Evolutionary conservation across 768 basidiomycete genomes (phyloP).

Genomic region (Phaeotremella skinneri): DNA sequence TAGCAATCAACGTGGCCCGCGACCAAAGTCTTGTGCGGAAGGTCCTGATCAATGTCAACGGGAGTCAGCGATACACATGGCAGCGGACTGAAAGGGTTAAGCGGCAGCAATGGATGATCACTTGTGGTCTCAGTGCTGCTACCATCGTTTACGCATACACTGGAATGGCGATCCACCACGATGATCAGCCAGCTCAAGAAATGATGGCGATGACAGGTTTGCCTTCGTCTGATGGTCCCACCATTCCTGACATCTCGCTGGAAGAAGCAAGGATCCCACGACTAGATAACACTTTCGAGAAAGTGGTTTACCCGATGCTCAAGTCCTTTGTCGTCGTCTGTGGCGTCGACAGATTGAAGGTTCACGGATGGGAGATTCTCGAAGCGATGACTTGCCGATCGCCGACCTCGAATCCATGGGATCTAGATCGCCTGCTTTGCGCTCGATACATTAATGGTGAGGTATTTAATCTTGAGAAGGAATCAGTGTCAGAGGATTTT

Average conservation of each 20-base stretch:
- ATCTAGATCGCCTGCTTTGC: constrained; percentile 35
- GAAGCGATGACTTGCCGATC: constrained; percentile 33
- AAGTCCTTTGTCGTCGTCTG: constrained; percentile 54
- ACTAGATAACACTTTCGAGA: constrained; percentile 35
- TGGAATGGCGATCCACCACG: constrained; percentile 33
- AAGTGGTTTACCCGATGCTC: constrained; percentile 64
- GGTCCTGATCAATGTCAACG: background rate
- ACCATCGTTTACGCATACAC: constrained; percentile 41
- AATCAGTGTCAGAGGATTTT: constrained; percentile 19
- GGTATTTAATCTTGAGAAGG: constrained; percentile 24
- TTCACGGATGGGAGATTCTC: constrained; percentile 40
- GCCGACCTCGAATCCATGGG: constrained; percentile 14
- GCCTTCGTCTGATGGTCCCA: constrained; percentile 28
- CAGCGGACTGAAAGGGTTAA: constrained; percentile 33
- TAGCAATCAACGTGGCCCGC: constrained; percentile 31
- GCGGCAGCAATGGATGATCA: constrained; percentile 32
- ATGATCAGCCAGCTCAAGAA: constrained; percentile 34
- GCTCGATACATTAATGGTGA: constrained; percentile 36
- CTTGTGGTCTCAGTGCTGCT: constrained; percentile 27
- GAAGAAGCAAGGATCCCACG: constrained; percentile 23
- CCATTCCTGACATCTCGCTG: constrained; percentile 12
- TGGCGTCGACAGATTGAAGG: constrained; percentile 38
- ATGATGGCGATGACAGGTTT: constrained; percentile 23
- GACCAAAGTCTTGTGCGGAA: constrained; percentile 7
- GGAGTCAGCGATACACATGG: constrained; percentile 21